Conservation (phyloP, 805 yeast species). For the Nakazawaea wyomingensis region DNA sequence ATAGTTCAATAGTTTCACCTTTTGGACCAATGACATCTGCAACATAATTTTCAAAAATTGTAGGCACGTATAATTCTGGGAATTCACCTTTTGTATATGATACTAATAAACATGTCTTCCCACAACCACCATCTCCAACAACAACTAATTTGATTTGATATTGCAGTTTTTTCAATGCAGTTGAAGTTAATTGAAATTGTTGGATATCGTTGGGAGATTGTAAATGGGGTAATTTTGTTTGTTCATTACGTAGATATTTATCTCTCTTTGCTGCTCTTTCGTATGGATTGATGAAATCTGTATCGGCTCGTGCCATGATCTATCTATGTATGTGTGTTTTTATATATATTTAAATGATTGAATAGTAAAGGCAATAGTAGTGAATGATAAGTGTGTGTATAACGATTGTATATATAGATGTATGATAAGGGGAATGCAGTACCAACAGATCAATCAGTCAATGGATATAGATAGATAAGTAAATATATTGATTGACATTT, state of each 20-base stretch:
- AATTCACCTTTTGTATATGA: slow-evolving; percentile 65
- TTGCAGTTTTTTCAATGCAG: slow-evolving; percentile 9
- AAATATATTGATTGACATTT: too few species aligned
- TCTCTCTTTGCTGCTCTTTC: slow-evolving; percentile 11
- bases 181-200: slow-evolving; percentile 2
- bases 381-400: too few species aligned
- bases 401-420: too few species aligned
- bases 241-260: background rate
- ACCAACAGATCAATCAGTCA: too few species aligned
- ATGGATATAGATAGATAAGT: too few species aligned
- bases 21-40: slow-evolving; percentile 45
- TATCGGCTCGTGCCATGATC: slow-evolving; percentile 1
- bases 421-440: too few species aligned
- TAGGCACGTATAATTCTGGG: slow-evolving; percentile 73
- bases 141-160: slow-evolving; percentile 44
- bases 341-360: too few species aligned
- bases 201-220: slow-evolving; percentile 1
- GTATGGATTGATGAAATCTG: slow-evolving; percentile 7
- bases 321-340: background rate
- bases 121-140: slow-evolving; percentile 89
- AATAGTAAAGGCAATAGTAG: too few species aligned
- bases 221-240: slow-evolving; percentile 1
- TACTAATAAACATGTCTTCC: slow-evolving; percentile 66
- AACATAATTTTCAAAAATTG: slow-evolving; percentile 76
- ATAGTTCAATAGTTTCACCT: slow-evolving; percentile 56